phyloP scores from a whole-genome alignment of 2,329 filamentous ascomycete species.

The Paracoccidioides lutzii region DNA sequence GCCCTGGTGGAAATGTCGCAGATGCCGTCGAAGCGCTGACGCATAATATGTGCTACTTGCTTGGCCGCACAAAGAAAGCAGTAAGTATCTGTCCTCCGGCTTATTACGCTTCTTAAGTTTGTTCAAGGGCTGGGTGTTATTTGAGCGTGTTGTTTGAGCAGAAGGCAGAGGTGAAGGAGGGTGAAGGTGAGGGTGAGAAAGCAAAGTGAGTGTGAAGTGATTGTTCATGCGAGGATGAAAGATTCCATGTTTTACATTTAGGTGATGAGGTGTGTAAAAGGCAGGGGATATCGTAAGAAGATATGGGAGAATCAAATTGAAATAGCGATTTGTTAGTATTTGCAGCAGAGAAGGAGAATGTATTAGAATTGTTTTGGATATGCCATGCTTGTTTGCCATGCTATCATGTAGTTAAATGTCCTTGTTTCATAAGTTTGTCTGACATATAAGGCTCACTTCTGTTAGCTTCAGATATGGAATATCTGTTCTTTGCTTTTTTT shows the following conservation, averaged over 20 bases:
- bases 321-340: too few species aligned
- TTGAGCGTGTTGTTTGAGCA: conserved; percentile 45
- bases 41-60: conserved; percentile 69
- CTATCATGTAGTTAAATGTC: too few species aligned
- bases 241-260: conserved; percentile 1
- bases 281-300: too few species aligned
- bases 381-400: too few species aligned
- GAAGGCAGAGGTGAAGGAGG: not conserved
- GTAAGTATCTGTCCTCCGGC: conserved; percentile 79
- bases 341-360: too few species aligned
- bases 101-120: conserved; percentile 81
- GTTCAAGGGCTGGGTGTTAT: conserved; percentile 62
- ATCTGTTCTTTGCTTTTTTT: too few species aligned
- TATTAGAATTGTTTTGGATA: too few species aligned
- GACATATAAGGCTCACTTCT: too few species aligned
- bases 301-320: too few species aligned
- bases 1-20: conserved; percentile 35
- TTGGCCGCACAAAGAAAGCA: conserved; percentile 70
- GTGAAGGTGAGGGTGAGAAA: not conserved
- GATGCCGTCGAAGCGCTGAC: conserved; percentile 60
- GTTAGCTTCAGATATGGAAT: too few species aligned
- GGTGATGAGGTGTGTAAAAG: too few species aligned
- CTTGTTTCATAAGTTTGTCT: too few species aligned
- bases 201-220: not conserved
- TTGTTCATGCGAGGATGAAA: not conserved